phyloP scores from a whole-genome alignment of 495 filamentous ascomycete genomes.

The Chaetomium cochliodes region DNA sequence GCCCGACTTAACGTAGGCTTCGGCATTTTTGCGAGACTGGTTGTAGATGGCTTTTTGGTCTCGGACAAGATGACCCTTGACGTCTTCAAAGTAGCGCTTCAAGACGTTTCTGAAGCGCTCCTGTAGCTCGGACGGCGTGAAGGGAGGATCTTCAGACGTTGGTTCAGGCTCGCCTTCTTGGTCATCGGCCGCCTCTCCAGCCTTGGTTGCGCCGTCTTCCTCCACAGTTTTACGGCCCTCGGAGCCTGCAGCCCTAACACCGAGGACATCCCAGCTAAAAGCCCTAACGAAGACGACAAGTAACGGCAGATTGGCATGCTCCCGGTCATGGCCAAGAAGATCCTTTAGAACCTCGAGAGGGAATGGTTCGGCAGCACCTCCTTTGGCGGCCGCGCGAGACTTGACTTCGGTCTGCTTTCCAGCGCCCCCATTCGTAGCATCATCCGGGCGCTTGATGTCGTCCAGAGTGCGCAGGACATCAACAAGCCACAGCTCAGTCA shows the following conservation, averaged over 20 bases:
- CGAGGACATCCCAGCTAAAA: conserved; percentile 93
- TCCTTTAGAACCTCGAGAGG: conserved; percentile 96
- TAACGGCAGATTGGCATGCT: conserved; percentile 86
- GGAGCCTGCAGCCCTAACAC: conserved; percentile 63
- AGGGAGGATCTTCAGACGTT: conserved; percentile 62
- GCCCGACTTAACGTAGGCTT: conserved; percentile 97
- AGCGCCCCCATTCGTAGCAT: conserved; percentile 60
- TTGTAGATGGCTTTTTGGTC: conserved; percentile 82
- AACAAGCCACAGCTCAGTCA: conserved; percentile 96
- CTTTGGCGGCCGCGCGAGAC: conserved; percentile 51
- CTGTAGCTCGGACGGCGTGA: conserved; percentile 73
- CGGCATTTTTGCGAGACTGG: conserved; percentile 90
- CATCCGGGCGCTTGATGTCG: conserved; percentile 83
- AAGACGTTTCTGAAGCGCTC: conserved; percentile 86
- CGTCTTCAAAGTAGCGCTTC: conserved; percentile 87
- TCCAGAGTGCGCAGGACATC: conserved; percentile 83
- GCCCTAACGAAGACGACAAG: conserved; percentile 93
- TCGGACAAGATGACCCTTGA: conserved; percentile 81
- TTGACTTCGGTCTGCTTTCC: conserved; percentile 56
- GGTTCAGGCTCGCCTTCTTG: conserved; percentile 49
- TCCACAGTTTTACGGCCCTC: conserved; percentile 82
- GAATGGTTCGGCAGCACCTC: conserved; percentile 74
- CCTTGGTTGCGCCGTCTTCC: conserved; percentile 73
- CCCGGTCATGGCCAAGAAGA: conserved; percentile 85
- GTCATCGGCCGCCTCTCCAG: conserved; percentile 46